phyloP scores from a whole-genome alignment of 2,329 filamentous ascomycete genomes.

The Rhynchosporium secalis region DNA sequence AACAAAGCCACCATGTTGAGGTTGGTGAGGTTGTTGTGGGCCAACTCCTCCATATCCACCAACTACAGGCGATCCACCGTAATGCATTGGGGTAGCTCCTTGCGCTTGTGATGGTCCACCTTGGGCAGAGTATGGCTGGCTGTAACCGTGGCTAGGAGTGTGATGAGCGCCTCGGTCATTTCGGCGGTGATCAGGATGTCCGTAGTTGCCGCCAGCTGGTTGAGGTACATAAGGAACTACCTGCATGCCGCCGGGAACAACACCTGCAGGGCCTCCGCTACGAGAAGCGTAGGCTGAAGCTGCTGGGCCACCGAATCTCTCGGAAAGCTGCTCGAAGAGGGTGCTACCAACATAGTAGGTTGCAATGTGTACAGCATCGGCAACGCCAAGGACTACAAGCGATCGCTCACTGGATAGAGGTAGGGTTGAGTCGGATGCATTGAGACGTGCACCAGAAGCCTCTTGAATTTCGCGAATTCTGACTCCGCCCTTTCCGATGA shows the following conservation, averaged over 20 bases:
- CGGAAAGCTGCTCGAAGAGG: slow-evolving; percentile 94
- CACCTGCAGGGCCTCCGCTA: slow-evolving; percentile 88
- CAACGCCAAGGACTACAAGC: slow-evolving; percentile 96
- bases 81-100: slow-evolving; percentile 71
- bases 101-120: slow-evolving; percentile 55
- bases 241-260: slow-evolving; percentile 96
- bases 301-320: slow-evolving; percentile 91
- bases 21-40: slow-evolving; percentile 73
- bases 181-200: slow-evolving; percentile 82
- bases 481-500: slow-evolving; percentile 95
- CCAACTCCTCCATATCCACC: slow-evolving; percentile 76
- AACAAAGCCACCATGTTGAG: slow-evolving; percentile 58
- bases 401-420: slow-evolving; percentile 95
- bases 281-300: slow-evolving; percentile 97
- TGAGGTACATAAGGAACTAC: slow-evolving; percentile 98
- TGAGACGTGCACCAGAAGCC: slow-evolving; percentile 91
- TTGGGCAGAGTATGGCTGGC: slow-evolving; percentile 55
- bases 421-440: slow-evolving; percentile 92
- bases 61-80: slow-evolving; percentile 61
- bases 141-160: slow-evolving; percentile 73
- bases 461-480: slow-evolving; percentile 98
- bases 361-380: slow-evolving; percentile 97
- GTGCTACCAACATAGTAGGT: slow-evolving; percentile 99
- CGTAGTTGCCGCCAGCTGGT: slow-evolving; percentile 88
- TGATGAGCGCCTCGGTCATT: slow-evolving; percentile 75